Evolutionary conservation across 1,284 basidiomycete genomes (phyloP), one percentile per base, ranked within the genome.

Genomic region (Entoloma clypeatum): DNA sequence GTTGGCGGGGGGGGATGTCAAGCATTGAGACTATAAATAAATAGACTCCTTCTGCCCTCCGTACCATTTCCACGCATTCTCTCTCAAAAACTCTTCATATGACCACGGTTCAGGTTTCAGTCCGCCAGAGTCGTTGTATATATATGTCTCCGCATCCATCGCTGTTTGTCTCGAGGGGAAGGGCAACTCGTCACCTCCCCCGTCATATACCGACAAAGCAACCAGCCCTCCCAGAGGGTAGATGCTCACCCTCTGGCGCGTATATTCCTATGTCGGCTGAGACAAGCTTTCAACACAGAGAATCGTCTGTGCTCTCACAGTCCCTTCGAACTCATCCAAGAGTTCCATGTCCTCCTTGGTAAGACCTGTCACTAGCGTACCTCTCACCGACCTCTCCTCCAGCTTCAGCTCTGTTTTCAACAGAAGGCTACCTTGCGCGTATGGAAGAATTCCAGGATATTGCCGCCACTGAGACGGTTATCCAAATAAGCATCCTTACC

Each of bases 61-160:
- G 31, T 85, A 71, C 87, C 87, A 91, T 47, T 81, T 83, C 71
- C 75, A 77, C 2, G 83, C 78, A 47, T 77, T 82, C 35, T 81
- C 70, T 50, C 64, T 61, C 19, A 90, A 71, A 51, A 92, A 91
- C 5, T 78, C 75, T 9, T 78, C 79, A 55, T 80, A 92, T 11
- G 77, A 76, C 92, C 92, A 95, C 2, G 87, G 62, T 14, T 70
- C 65, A 0, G 77, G 69, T 26, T 78, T 68, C 7, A 94, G 66
- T 9, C 61, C 48, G 0, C 59, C 50, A 5, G 69, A 40, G 0
- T 72, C 59, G 2, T 54, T 60, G 76, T 81, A 93, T 21, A 91
- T 69, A 58, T 94, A 94, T 1, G 83, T 82, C 48, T 85, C 70
- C 0, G 75, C 81, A 7, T 66, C 53, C 1, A 79, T 52, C 1